Evolutionary conservation across 345 rosid species (phyloP), one percentile per base, ranked within the genome.

Genomic region (Draba incana): DNA sequence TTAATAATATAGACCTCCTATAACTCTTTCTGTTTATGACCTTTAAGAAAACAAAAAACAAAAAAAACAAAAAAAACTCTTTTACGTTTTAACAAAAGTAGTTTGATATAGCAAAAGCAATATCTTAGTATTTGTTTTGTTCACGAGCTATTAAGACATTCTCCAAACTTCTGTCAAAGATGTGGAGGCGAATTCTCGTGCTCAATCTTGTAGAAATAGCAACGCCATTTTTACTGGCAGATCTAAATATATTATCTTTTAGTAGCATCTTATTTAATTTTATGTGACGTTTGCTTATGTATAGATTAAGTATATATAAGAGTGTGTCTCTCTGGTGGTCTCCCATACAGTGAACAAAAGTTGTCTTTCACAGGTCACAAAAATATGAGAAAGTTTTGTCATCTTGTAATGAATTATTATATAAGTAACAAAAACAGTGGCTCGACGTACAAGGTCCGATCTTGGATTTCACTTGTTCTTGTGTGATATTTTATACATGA

Each of bases 381-480:
- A 20, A 66, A 43, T 73, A 3, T 43, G 55, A 73, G 56, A 58
- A 72, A 6, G 0, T 8, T 66, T 73, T 50, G 77, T 66, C 66
- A n/a, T 42, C 4, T 64, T 65, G 66, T 35, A 71, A 57, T 57
- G 38, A 57, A 66, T 50, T 49, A 57, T 65, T 57, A 38, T 57
- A 65, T 1, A 57, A 24, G 28, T 20, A 41, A 20, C 45, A 49
- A 64, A 65, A 64, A 39, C 4, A 64, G 30, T 65, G 77, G 67
- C 67, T 66, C 77, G 77, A 50, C 33, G 66, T 42, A 66, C 77
- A 58, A 73, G 77, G 77, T 15, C 48, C 2, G 61, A 73, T 73
- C 77, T 73, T 57, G 67, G 66, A 66, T 47, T n/a, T 52, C 11
- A 44, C 30, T 3, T 37, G 41, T 35, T 57, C 4, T 48, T 49